Evolutionary conservation across 75 land plant genomes (phyloP).

Genomic region (Ceratopteris richardii): DNA sequence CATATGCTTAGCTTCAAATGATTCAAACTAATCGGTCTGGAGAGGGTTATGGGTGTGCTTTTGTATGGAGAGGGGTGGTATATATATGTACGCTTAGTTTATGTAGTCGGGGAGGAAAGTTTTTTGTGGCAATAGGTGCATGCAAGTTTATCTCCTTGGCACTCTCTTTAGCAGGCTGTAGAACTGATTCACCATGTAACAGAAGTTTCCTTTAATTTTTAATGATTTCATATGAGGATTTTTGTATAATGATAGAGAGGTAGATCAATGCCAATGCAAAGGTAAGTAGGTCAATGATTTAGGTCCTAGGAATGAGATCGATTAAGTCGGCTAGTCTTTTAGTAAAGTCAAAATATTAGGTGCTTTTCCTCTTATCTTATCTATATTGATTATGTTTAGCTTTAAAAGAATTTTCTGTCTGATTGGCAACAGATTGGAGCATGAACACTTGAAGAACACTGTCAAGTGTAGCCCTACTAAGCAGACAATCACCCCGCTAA

Average conservation of each 20-base stretch:
- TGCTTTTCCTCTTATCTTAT: not conserved
- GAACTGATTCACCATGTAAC: no score
- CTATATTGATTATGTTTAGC: not conserved
- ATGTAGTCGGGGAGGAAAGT: not conserved
- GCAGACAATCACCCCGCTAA: conserved; percentile 59
- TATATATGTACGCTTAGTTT: not conserved
- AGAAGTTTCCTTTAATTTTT: no score
- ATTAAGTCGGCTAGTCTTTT: not conserved
- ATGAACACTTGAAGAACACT: conserved; percentile 80
- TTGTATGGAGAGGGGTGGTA: not conserved
- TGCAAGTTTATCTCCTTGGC: no score
- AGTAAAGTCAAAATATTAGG: not conserved
- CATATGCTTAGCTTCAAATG: not conserved
- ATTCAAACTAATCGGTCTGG: no score
- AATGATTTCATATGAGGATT: no score
- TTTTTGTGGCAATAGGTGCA: no score
- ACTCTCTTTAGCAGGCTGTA: no score
- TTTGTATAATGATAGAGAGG: no score
- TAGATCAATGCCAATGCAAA: no score
- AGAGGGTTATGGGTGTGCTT: not conserved
- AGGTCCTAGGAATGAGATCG: not conserved
- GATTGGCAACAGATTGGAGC: conserved; percentile 42
- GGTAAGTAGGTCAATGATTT: no score
- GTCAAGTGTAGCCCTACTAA: conserved; percentile 71
- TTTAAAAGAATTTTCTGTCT: not conserved